These are phyloP conservation scores for Aphanocladium album DNA, from an alignment of 2,329 filamentous ascomycete genomes.

Conservation along the genomic window DNA sequence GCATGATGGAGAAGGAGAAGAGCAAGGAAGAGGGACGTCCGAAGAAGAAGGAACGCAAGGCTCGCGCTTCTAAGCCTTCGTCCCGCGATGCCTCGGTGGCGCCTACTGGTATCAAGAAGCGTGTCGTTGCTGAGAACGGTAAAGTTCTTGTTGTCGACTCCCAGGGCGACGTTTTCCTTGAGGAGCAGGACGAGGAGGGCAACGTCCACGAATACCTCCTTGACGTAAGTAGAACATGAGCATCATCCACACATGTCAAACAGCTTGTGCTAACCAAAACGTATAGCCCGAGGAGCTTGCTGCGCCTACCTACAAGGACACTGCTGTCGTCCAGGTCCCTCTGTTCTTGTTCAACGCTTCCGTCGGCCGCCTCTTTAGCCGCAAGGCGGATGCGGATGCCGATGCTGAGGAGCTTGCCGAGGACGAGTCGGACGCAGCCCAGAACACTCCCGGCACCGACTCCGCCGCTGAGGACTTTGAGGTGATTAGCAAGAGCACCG, in stretches of 20 bases:
- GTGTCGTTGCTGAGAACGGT: slow-evolving; percentile 88
- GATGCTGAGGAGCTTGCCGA: slow-evolving; percentile 37
- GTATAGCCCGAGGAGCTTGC: slow-evolving; percentile 70
- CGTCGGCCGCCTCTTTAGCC: slow-evolving; percentile 44
- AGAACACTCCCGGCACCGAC: slow-evolving; percentile 51
- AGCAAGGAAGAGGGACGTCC: slow-evolving; percentile 64
- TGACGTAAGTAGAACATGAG: slow-evolving; percentile 59
- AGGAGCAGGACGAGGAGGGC: slow-evolving; percentile 85
- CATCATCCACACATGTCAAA: not conserved
- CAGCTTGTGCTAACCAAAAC: slow-evolving; percentile 18
- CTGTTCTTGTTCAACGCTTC: slow-evolving; percentile 62
- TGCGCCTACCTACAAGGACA: slow-evolving; percentile 73
- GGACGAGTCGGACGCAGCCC: slow-evolving; percentile 44
- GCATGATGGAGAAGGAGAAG: slow-evolving; percentile 80
- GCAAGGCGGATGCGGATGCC: slow-evolving; percentile 28
- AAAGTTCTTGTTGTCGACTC: slow-evolving; percentile 93
- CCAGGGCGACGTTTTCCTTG: slow-evolving; percentile 87
- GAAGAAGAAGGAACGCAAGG: slow-evolving; percentile 39
- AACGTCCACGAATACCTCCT: slow-evolving; percentile 77
- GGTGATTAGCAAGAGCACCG: slow-evolving; percentile 56
- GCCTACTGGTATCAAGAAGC: slow-evolving; percentile 73
- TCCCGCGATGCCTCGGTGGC: slow-evolving; percentile 48
- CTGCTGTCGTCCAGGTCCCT: slow-evolving; percentile 74
- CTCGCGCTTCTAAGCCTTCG: slow-evolving; percentile 25
- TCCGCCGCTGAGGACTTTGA: slow-evolving; percentile 59